Evolutionary conservation across 176 grass and related monocot species (phyloP), one percentile per base, ranked within the genome.

Genomic region (Eragrostis curvula): DNA sequence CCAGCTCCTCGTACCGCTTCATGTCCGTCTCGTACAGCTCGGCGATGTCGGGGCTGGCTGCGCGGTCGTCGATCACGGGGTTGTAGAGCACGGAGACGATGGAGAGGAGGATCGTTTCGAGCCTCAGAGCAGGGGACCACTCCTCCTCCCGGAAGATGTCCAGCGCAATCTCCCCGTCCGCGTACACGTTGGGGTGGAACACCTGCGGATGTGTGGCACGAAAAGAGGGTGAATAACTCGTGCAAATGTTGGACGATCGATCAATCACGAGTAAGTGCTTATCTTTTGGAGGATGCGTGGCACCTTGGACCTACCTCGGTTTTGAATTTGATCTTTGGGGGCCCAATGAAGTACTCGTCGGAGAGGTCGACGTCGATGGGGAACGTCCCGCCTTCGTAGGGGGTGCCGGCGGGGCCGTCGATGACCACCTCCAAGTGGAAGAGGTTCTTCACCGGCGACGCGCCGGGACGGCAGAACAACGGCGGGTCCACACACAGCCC

Each of bases 341-440:
- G 66, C 5, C 1, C 1, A 3, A 20, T 5, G 2, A 80, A 80
- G 57, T 78, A 73, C 2, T 6, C 0, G 44, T 4, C 7, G 56
- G 47, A 10, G 25, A 79, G 1, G 5, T 39, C 5, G 21, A 70
- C 17, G 78, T 69, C 71, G 30, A 76, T 0, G 27, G n/a, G 78
- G 78, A 87, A 87, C 29, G 70, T 75, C 7, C 85, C 85, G 12
- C 85, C 78, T 29, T 28, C 78, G 63, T 76, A 87, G 5, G 85
- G 85, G 78, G 50, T 75, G 50, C 42, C 85, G 11, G 9, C 29
- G 40, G 85, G 78, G 42, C 78, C 85, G 21, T 75, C 70, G 78
- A 87, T 75, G 62, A 75, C 29, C 62, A 81, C 78, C 85, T 81
- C 78, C 70, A 51, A 87, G 71, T 75, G 70, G 78, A 75, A 46